Conservation (phyloP, 2,329 filamentous ascomycete genomes). For the Thelonectria rubi region DNA sequence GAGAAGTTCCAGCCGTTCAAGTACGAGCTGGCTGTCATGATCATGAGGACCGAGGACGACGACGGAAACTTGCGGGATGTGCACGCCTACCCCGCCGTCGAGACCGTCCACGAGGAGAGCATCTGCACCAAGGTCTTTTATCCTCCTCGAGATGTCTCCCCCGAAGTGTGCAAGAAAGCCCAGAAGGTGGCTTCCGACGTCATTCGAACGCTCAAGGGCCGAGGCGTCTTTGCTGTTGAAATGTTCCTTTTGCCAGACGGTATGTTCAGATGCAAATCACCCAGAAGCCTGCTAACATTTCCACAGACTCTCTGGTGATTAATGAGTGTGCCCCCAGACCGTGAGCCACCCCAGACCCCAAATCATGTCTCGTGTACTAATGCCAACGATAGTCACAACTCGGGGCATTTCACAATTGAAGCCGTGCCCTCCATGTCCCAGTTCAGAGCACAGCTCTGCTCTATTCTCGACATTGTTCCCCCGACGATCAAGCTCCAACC, state of each 20-base stretch:
- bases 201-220: constrained; percentile 81
- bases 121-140: constrained; percentile 94
- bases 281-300: constrained; percentile 19
- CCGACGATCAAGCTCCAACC: constrained; percentile 67
- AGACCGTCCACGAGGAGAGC: constrained; percentile 94
- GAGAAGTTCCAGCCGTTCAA: constrained; percentile 90
- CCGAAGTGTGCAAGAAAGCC: constrained; percentile 69
- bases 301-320: constrained; percentile 71
- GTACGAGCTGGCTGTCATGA: constrained; percentile 92
- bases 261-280: constrained; percentile 38
- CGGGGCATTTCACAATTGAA: constrained; percentile 95
- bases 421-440: constrained; percentile 87
- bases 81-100: constrained; percentile 86
- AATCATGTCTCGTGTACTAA: constrained; percentile 54
- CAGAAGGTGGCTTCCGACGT: constrained; percentile 82
- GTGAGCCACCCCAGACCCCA: constrained; percentile 57
- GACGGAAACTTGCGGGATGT: constrained; percentile 58
- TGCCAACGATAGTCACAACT: constrained; percentile 71
- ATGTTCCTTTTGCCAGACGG: constrained; percentile 86
- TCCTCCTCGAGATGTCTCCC: constrained; percentile 77
- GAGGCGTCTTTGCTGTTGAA: constrained; percentile 95
- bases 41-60: constrained; percentile 84
- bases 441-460: constrained; percentile 87
- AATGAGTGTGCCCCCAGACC: constrained; percentile 86
- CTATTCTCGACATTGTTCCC: constrained; percentile 71